Conservation (phyloP, 2,329 filamentous ascomycete species). For the Leptographium flavum region DNA sequence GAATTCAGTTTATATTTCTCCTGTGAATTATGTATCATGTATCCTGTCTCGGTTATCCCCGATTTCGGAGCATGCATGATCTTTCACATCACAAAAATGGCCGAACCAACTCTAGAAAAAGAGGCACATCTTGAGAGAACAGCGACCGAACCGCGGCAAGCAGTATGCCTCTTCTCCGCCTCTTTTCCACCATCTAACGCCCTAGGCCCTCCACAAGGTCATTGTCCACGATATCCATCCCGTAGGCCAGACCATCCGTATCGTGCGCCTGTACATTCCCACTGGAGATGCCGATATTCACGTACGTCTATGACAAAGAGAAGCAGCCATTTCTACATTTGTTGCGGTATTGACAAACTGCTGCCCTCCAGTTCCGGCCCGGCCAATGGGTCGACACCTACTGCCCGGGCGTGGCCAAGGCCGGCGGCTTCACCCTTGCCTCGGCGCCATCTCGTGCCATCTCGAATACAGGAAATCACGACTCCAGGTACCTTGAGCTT, state of each 20-base stretch:
- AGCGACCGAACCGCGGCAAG: constrained; percentile 20
- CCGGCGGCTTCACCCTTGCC: constrained; percentile 81
- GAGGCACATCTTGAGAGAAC: too few relatives aligned
- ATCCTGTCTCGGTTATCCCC: too few relatives aligned
- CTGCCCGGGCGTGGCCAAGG: constrained; percentile 51
- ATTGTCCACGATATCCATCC: constrained; percentile 44
- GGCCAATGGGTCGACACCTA: constrained; percentile 85
- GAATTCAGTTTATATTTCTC: too few relatives aligned
- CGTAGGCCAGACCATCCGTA: constrained; percentile 51
- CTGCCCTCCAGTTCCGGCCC: constrained; percentile 42
- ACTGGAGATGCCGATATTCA: constrained; percentile 24
- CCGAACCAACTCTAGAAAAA: too few relatives aligned
- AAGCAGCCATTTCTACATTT: too few relatives aligned
- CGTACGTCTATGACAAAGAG: too few relatives aligned
- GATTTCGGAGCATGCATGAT: too few relatives aligned
- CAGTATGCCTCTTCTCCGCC: neutral
- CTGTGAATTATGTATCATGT: too few relatives aligned
- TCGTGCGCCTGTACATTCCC: constrained; percentile 51
- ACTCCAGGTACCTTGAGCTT: constrained; percentile 49
- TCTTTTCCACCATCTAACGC: neutral
- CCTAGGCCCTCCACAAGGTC: constrained; percentile 43
- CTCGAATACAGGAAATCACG: neutral
- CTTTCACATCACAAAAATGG: too few relatives aligned
- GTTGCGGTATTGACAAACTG: neutral
- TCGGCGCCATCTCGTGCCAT: constrained; percentile 48